Percentiles rank a stretch among this genome's conserved stretches.
Evolutionary conservation across 1,284 basidiomycete species (phyloP).

Genomic region (Takashimella tepidaria): DNA sequence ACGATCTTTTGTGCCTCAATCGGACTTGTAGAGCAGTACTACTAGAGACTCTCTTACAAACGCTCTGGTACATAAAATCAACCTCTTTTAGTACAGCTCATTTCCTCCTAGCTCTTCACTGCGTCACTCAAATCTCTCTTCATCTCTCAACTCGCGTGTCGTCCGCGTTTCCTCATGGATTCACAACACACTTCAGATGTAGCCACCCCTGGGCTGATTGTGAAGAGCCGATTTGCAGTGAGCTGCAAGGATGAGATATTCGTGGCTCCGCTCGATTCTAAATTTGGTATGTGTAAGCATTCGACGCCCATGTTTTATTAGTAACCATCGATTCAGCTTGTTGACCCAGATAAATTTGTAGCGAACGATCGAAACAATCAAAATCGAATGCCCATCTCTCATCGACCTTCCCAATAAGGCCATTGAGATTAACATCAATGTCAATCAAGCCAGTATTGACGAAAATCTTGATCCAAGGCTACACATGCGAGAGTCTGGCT

Average conservation of each 20-base stretch:
- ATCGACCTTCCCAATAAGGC: slow-evolving; percentile 66
- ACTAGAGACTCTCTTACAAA: no score
- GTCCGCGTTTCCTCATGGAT: no score
- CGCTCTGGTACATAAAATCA: no score
- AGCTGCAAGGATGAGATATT: slow-evolving; percentile 16
- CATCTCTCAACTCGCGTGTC: no score
- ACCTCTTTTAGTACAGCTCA: no score
- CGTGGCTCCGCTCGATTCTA: slow-evolving; percentile 11
- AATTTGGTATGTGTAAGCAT: slow-evolving; percentile 6
- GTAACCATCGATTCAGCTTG: no score
- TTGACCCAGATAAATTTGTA: slow-evolving; percentile 2
- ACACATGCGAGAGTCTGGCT: neutral
- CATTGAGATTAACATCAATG: slow-evolving; percentile 49
- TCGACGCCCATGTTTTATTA: neutral
- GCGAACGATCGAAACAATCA: slow-evolving; percentile 17
- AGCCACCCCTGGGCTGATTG: no score
- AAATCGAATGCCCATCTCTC: slow-evolving; percentile 25
- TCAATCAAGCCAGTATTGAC: neutral
- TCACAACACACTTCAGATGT: no score
- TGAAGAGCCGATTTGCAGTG: slow-evolving; percentile 4
- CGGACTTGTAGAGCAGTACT: no score
- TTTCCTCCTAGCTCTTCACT: no score
- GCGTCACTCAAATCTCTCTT: no score
- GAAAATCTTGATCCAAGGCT: neutral
- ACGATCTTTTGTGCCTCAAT: no score